A percentile compares a stretch with the other conserved stretches of the same genome.
Evolutionary conservation across 306 rosid genomes (phyloP).

Genomic region (Pterocarpus macrocarpus): DNA sequence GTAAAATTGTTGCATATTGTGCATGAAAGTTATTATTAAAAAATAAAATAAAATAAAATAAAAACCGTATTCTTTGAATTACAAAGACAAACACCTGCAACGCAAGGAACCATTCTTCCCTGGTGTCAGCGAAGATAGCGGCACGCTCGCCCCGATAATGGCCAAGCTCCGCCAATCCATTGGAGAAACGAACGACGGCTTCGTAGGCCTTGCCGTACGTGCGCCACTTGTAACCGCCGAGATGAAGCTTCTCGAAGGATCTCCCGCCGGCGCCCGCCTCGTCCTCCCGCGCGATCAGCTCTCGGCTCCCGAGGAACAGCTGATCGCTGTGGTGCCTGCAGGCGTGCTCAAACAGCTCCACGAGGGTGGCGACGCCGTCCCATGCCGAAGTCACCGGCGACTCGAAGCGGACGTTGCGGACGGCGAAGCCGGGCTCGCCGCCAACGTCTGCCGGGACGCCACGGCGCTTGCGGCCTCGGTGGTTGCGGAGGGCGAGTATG

Average conservation of each 20-base stretch:
- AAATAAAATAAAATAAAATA: not conserved
- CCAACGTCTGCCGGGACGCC: slow-evolving; percentile 71
- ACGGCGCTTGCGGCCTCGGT: slow-evolving; percentile 65
- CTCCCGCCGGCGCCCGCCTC: slow-evolving; percentile 69
- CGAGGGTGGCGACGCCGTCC: slow-evolving; percentile 84
- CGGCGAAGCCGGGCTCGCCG: slow-evolving; percentile 72
- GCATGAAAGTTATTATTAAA: not conserved
- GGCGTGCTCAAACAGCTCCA: slow-evolving; percentile 80
- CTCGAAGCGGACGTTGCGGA: slow-evolving; percentile 65
- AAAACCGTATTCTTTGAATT: not conserved
- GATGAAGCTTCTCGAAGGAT: slow-evolving; percentile 83
- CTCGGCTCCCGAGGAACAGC: slow-evolving; percentile 83
- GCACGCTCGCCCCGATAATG: slow-evolving; percentile 77
- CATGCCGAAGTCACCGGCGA: slow-evolving; percentile 67
- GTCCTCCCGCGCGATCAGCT: slow-evolving; percentile 65
- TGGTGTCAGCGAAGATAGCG: slow-evolving; percentile 91
- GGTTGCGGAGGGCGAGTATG: slow-evolving; percentile 58
- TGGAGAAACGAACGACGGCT: slow-evolving; percentile 73
- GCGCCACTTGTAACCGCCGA: slow-evolving; percentile 89
- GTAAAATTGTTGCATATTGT: too few species aligned
- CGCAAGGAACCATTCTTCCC: slow-evolving; percentile 94
- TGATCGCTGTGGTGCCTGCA: slow-evolving; percentile 61
- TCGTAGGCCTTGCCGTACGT: slow-evolving; percentile 74
- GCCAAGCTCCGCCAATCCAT: slow-evolving; percentile 78
- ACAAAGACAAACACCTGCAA: slow-evolving; percentile 73